Percentiles rank a stretch among this genome's conserved stretches.
These are phyloP conservation scores for Mycena belliarum DNA, from an alignment of 768 basidiomycete species.

Conservation along the genomic window DNA sequence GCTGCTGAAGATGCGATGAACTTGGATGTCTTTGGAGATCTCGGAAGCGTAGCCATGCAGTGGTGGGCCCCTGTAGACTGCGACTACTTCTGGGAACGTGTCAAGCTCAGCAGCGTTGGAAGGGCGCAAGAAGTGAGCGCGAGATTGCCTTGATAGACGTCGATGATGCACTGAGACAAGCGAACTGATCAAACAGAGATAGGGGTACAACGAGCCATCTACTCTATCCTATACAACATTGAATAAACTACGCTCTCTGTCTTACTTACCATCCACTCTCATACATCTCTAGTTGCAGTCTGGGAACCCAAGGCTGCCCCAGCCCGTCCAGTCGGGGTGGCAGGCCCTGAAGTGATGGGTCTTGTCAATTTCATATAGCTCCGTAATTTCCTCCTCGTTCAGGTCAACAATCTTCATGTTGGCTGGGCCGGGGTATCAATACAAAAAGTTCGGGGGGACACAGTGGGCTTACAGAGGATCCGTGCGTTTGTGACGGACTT, in stretches of 20 bases:
- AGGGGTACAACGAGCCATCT: not conserved
- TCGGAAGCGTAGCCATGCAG: conserved; percentile 18
- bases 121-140: too few relatives aligned
- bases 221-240: not conserved
- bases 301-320: conserved; percentile 62
- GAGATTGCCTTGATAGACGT: too few relatives aligned
- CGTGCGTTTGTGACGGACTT: conserved; percentile 77
- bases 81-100: too few relatives aligned
- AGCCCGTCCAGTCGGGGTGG: conserved; percentile 64
- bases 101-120: too few relatives aligned
- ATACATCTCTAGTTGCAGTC: conserved; percentile 44
- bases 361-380: conserved; percentile 62
- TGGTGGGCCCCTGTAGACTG: not conserved
- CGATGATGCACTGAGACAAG: not conserved
- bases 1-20: not conserved
- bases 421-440: conserved; percentile 31
- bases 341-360: conserved; percentile 64
- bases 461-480: conserved; percentile 46
- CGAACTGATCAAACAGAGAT: conserved; percentile 3
- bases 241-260: too few relatives aligned
- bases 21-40: conserved; percentile 16
- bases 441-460: not conserved
- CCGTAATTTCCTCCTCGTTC: conserved; percentile 57
- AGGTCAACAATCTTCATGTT: conserved; percentile 66
- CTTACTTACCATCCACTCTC: not conserved